phyloP scores from a whole-genome alignment of 345 rosid species.

The Nephelium lappaceum region DNA sequence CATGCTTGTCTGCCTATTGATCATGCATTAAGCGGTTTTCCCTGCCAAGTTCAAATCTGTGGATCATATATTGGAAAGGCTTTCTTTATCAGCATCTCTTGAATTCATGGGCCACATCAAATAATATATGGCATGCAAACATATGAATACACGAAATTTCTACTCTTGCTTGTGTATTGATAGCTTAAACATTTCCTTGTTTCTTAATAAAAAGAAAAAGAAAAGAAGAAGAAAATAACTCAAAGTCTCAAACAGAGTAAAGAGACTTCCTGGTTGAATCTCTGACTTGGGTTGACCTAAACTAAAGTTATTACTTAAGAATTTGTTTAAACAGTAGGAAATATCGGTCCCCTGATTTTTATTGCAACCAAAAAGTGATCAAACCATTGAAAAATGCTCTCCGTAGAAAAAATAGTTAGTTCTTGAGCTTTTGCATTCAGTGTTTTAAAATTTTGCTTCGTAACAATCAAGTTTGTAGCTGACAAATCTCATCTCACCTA shows the following conservation, averaged over 20 bases:
- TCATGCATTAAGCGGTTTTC: constrained; percentile 1
- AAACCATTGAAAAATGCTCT: background rate
- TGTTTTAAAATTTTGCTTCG: constrained; percentile 1
- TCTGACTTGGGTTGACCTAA: background rate
- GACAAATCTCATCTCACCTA: background rate
- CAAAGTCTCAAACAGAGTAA: background rate
- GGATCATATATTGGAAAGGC: background rate
- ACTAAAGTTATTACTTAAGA: background rate
- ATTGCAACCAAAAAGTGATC: background rate
- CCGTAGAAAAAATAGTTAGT: background rate
- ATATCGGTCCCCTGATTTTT: background rate
- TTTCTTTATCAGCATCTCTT: background rate
- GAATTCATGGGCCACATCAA: background rate
- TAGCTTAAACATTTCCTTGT: background rate
- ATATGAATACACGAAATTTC: background rate
- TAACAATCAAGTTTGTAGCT: background rate
- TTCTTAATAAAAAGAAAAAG: background rate
- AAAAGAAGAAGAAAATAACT: background rate
- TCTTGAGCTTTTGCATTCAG: background rate
- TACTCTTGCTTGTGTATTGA: constrained; percentile 1
- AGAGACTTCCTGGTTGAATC: background rate
- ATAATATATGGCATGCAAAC: background rate
- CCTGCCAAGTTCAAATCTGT: background rate
- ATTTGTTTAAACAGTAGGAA: background rate
- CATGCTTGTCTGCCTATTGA: background rate